Base-by-base conservation (phyloP, 1,284 basidiomycete genomes). In the Puccinia horiana region DNA sequence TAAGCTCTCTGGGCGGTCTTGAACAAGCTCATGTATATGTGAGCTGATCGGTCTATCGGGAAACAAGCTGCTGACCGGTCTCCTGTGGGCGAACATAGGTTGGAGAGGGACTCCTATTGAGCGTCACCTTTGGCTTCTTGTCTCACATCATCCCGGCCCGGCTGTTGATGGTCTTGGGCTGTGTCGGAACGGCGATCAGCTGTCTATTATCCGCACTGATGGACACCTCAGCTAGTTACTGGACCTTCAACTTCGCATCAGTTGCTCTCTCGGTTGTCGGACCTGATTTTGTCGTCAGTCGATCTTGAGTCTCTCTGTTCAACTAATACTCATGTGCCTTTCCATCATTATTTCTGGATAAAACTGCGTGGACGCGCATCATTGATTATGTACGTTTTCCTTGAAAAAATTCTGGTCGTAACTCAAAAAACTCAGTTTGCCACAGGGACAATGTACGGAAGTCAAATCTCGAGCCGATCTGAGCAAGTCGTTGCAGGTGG, bases 261-360 rank as follows among this genome's bases (percentile, higher is more conserved):
- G 70, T 81, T 32, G 67, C 69, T 47, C 54, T 81, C 14, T 73
- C 79, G 14, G 70, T 81, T 14, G 56, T 81, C 20, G 79, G 79
- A n/a, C 67, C 79, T 32, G 79, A 81, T n/a, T 81, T 81, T 74
- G 79, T 81, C 5, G 70, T 81, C 32, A 35, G 79, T 81, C n/a
- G n/a, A n/a, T 11, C 72, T 32, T 20, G 1, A 11, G 29, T 18
- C n/a, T 58, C 5, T 76, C 42, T 63, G 4, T 18, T 32, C 42
- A 1, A 0, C 49, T 26, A 26, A n/a, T n/a, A n/a, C n/a, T 32
- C 58, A 2, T 2, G 14, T n/a, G 65, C 29, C 35, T 12, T 40
- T 26, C 29, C 6, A 23, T 23, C 61, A 4, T 47, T n/a, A n/a
- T n/a, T n/a, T n/a, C n/a, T n/a, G n/a, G n/a, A n/a, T n/a, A n/a